A percentile compares a stretch with the other conserved stretches of the same genome.
phyloP scores from a whole-genome alignment of 1,139 yeast genomes.

The Saccharomycopsis hybrid region DNA sequence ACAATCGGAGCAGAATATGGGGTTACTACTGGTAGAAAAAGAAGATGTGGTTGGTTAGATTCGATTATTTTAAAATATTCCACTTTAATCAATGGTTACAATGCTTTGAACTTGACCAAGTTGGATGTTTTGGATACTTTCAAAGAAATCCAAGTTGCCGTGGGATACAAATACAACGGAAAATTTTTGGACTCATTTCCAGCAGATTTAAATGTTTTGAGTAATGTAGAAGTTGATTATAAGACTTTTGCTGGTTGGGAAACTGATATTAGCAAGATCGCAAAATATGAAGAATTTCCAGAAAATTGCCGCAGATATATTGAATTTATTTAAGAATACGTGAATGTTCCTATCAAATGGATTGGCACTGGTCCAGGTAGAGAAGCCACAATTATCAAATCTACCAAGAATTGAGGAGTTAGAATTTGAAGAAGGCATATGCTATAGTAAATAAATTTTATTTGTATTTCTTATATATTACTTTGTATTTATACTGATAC shows the following conservation, averaged over 20 bases:
- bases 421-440: too few relatives aligned
- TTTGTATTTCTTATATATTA: too few relatives aligned
- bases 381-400: conserved; percentile 32
- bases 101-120: conserved; percentile 88
- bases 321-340: conserved; percentile 74
- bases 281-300: conserved; percentile 73
- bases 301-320: conserved; percentile 80
- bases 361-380: conserved; percentile 99
- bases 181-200: conserved; percentile 76
- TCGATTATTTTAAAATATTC: conserved; percentile 91
- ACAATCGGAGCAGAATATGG: conserved; percentile 93
- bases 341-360: conserved; percentile 87
- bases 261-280: conserved; percentile 67
- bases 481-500: too few relatives aligned
- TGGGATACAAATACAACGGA: conserved; percentile 75
- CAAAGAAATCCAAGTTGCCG: conserved; percentile 80
- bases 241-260: conserved; percentile 94
- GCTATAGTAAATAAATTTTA: too few relatives aligned
- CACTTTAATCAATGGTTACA: conserved; percentile 86
- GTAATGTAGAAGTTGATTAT: conserved; percentile 86
- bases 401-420: too few relatives aligned
- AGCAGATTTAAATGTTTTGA: conserved; percentile 76
- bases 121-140: conserved; percentile 89
- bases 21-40: conserved; percentile 98
- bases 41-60: conserved; percentile 99